Evolutionary conservation across 2,329 filamentous ascomycete species (phyloP).

Genomic region (Chrysosporium queenslandicum): DNA sequence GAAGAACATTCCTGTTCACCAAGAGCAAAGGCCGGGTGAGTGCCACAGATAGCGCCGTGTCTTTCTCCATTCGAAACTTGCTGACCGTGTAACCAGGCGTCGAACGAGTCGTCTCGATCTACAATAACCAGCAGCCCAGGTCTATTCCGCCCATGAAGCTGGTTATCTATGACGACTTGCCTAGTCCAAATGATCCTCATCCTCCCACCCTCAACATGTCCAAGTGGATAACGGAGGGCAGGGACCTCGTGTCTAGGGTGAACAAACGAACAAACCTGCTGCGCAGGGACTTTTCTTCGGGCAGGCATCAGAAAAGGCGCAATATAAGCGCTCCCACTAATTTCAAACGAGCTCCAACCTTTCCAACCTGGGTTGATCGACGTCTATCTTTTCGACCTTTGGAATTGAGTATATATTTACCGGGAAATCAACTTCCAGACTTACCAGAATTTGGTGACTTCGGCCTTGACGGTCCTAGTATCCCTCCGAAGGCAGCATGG

Average conservation of each 20-base stretch:
- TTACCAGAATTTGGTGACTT: conserved; percentile 37
- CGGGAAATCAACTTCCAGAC: conserved; percentile 37
- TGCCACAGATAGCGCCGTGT: not conserved
- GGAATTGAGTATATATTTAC: conserved; percentile 39
- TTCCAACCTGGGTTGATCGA: conserved; percentile 15
- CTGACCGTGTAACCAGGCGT: conserved; percentile 13
- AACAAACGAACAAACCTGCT: conserved; percentile 36
- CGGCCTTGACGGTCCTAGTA: conserved; percentile 27
- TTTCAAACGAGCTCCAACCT: conserved; percentile 28
- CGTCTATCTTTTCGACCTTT: conserved; percentile 31
- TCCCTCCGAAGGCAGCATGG: conserved; percentile 29
- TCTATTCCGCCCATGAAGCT: conserved; percentile 40
- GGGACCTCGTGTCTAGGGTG: conserved; percentile 30
- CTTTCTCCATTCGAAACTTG: not conserved
- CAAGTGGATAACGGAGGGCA: conserved; percentile 33
- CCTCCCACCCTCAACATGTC: conserved; percentile 30
- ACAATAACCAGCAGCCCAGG: conserved; percentile 39
- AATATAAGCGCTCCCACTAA: conserved; percentile 37
- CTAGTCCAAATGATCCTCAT: conserved; percentile 25
- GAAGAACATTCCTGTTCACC: conserved; percentile 21
- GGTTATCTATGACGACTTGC: conserved; percentile 34
- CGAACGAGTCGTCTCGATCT: conserved; percentile 37
- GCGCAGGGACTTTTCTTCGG: conserved; percentile 26
- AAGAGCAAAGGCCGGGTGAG: conserved; percentile 13
- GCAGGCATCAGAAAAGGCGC: conserved; percentile 24